phyloP scores from a whole-genome alignment of 768 basidiomycete species.

The Trametes coccinea region DNA sequence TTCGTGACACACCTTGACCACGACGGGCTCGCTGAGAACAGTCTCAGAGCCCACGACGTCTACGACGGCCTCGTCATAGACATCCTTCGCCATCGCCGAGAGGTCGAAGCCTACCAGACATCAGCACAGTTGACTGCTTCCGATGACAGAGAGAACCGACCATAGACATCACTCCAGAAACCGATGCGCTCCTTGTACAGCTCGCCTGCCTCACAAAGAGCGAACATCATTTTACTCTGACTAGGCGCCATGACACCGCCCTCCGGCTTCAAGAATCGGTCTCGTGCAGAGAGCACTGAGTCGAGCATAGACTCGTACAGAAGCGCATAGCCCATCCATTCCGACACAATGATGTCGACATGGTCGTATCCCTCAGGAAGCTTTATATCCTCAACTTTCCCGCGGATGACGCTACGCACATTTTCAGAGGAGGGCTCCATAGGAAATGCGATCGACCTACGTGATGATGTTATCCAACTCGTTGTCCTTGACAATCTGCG shows the following conservation, averaged over 20 bases:
- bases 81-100: constrained; percentile 71
- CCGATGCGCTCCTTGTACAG: constrained; percentile 78
- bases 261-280: constrained; percentile 72
- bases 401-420: constrained; percentile 68
- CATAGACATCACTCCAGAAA: constrained; percentile 93
- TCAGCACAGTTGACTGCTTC: not conserved
- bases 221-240: constrained; percentile 84
- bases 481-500: constrained; percentile 49
- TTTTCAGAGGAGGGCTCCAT: not conserved
- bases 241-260: constrained; percentile 82
- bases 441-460: constrained; percentile 28
- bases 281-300: constrained; percentile 86
- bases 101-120: constrained; percentile 76
- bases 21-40: constrained; percentile 60
- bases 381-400: constrained; percentile 86
- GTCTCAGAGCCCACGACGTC: constrained; percentile 73
- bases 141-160: constrained; percentile 41
- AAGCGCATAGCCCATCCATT: constrained; percentile 96
- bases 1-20: constrained; percentile 59
- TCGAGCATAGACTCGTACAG: constrained; percentile 98
- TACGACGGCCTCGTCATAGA: constrained; percentile 81
- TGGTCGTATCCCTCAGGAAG: constrained; percentile 70
- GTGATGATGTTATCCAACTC: constrained; percentile 69
- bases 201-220: constrained; percentile 73
- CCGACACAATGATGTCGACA: constrained; percentile 94